Evolutionary conservation across 345 rosid species (phyloP).

Genomic region (Populus nigra): DNA sequence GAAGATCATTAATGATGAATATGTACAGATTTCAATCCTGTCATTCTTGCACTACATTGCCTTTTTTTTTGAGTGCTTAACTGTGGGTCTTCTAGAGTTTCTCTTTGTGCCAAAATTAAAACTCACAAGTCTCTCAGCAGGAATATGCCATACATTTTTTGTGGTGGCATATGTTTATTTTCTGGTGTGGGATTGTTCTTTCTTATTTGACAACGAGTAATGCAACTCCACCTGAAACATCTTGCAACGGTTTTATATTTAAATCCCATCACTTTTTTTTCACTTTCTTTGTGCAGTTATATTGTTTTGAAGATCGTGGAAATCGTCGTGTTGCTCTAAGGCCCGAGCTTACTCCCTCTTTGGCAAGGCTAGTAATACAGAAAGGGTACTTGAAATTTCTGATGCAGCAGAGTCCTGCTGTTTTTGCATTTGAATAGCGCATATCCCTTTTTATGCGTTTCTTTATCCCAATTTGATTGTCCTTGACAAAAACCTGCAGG

Average conservation of each 20-base stretch:
- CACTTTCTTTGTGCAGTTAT: constrained; percentile 49
- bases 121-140: too few relatives aligned
- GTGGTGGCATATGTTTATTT: too few relatives aligned
- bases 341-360: constrained; percentile 95
- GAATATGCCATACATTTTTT: too few relatives aligned
- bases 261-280: neutral
- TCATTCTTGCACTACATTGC: too few relatives aligned
- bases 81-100: too few relatives aligned
- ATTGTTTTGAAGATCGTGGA: constrained; percentile 92
- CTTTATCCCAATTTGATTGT: neutral
- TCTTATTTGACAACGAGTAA: too few relatives aligned
- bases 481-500: neutral
- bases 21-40: too few relatives aligned
- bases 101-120: too few relatives aligned
- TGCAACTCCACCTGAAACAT: too few relatives aligned
- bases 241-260: neutral
- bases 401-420: neutral
- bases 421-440: neutral
- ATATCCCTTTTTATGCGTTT: neutral
- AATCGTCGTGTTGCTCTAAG: constrained; percentile 97
- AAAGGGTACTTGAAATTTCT: constrained; percentile 59
- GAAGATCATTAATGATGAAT: too few relatives aligned
- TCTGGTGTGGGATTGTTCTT: too few relatives aligned
- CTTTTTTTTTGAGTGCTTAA: too few relatives aligned
- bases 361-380: constrained; percentile 89